phyloP scores from a whole-genome alignment of 306 rosid genomes.

The Mucuna pruriens region DNA sequence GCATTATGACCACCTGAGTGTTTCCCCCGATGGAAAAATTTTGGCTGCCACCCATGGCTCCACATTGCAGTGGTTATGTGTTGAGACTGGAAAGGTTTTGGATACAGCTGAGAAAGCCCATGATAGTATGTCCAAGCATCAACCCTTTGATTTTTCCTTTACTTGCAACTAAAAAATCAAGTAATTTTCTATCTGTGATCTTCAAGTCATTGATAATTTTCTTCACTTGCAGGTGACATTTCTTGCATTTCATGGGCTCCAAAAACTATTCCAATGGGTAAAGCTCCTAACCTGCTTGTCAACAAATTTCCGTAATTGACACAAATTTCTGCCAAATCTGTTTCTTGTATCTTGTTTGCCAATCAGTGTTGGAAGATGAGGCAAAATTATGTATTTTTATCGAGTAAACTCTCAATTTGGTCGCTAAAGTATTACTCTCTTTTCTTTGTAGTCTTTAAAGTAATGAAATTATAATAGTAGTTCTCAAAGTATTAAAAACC shows the following conservation, averaged over 20 bases:
- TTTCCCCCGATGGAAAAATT: slow-evolving; percentile 85
- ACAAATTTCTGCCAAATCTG: background rate
- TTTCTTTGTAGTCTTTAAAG: no score
- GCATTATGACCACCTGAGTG: slow-evolving; percentile 80
- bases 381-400: background rate
- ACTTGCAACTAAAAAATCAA: slow-evolving; percentile 3
- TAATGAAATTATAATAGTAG: no score
- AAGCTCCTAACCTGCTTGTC: slow-evolving; percentile 30
- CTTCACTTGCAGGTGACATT: slow-evolving; percentile 75
- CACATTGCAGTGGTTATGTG: slow-evolving; percentile 87
- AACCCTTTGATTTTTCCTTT: background rate
- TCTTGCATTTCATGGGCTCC: slow-evolving; percentile 91
- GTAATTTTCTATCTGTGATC: slow-evolving; percentile 10
- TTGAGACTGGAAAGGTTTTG: slow-evolving; percentile 83
- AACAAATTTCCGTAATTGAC: background rate
- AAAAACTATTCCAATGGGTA: slow-evolving; percentile 69
- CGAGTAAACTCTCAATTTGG: no score
- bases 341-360: slow-evolving; percentile 13
- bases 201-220: slow-evolving; percentile 21
- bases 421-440: no score
- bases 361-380: slow-evolving; percentile 1
- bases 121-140: slow-evolving; percentile 64
- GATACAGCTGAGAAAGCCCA: slow-evolving; percentile 97
- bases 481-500: no score
- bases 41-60: slow-evolving; percentile 89